A percentile compares a stretch with the other conserved stretches of the same genome.
These are phyloP conservation scores for Catunica adiposa DNA, from an alignment of 2,329 filamentous ascomycete species.

Conservation along the genomic window DNA sequence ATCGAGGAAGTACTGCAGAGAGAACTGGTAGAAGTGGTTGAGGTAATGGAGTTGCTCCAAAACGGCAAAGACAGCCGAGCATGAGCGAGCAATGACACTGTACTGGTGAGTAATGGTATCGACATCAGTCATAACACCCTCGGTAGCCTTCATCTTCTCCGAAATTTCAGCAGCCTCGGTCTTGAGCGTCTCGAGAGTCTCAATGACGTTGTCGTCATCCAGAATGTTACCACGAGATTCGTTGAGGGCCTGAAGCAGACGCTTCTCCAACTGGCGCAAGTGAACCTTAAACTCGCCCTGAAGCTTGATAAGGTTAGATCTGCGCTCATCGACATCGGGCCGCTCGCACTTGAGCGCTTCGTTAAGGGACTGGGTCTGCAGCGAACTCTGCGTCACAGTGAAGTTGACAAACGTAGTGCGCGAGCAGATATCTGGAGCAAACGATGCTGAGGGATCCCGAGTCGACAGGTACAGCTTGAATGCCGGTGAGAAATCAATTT, in stretches of 20 bases:
- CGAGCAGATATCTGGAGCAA: conserved; percentile 93
- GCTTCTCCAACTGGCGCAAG: conserved; percentile 85
- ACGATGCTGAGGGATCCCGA: conserved; percentile 85
- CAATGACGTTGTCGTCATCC: conserved; percentile 94
- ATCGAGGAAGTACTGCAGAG: conserved; percentile 90
- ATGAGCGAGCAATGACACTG: conserved; percentile 79
- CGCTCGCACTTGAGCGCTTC: conserved; percentile 95
- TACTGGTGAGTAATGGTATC: conserved; percentile 92
- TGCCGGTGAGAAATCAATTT: conserved; percentile 95
- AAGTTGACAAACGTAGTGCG: conserved; percentile 99
- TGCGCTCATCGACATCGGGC: conserved; percentile 88
- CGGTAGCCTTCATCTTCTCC: conserved; percentile 87
- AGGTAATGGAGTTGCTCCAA: conserved; percentile 94
- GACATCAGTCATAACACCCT: conserved; percentile 95
- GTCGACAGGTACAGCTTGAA: conserved; percentile 95
- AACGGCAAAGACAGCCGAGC: conserved; percentile 93
- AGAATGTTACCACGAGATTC: conserved; percentile 95
- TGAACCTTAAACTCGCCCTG: conserved; percentile 99
- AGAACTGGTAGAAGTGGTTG: conserved; percentile 99
- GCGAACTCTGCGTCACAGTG: conserved; percentile 94
- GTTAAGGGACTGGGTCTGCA: conserved; percentile 94
- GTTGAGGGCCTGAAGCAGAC: conserved; percentile 83
- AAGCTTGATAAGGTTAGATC: conserved; percentile 94
- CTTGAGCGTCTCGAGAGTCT: conserved; percentile 94
- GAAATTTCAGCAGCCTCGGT: conserved; percentile 94